Evolutionary conservation across 768 basidiomycete species (phyloP), one percentile per base, ranked within the genome.

Genomic region (Crassisporium funariophilum): DNA sequence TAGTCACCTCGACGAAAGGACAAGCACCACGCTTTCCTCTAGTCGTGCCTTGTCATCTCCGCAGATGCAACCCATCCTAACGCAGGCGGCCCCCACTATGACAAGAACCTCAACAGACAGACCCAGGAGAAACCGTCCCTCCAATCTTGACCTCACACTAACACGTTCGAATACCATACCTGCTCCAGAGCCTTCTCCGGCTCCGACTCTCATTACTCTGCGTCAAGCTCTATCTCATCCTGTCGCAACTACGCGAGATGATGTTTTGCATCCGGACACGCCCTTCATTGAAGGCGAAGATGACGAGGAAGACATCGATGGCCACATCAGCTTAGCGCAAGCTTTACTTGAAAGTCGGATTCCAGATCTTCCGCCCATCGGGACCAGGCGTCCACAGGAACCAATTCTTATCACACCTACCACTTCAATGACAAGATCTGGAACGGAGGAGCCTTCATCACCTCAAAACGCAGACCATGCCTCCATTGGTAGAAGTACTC

Each of bases 1-100:
- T 6, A 86, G 88, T 56, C 86, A 86, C 59, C 62, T 92, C 40
- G 90, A 93, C 57, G 90, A 93, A 64, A 80, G 90, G 20, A 93
- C 90, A 0, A 91, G 90, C 60, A 73, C 79, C 9, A 72, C 72
- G 2, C 64, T 71, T 31, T 66, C 72, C 6, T 66, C 66, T 11
- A 66, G 56, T 45, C 53, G 60, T 22, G 50, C 65, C 31, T 56
- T 64, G 6, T 27, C 55, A n/a, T 47, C 57, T 19, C 46, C 62
- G 9, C 59, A 58, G 25, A 24, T 56, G 13, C 61, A 58, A 43
- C 53, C 69, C 41, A 56, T 63, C 25, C 39, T 56, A 27, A 36
- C 54, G 11, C 63, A 60, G 31, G 25, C 64, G 2, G 35, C 54
- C 2, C 50, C 55, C 11, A 23, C 34, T 40, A 64, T 55, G 22